A percentile compares a stretch with the other conserved stretches of the same genome.
These are phyloP conservation scores for Amanita rubescens DNA, from an alignment of 768 basidiomycete species.

Conservation along the genomic window DNA sequence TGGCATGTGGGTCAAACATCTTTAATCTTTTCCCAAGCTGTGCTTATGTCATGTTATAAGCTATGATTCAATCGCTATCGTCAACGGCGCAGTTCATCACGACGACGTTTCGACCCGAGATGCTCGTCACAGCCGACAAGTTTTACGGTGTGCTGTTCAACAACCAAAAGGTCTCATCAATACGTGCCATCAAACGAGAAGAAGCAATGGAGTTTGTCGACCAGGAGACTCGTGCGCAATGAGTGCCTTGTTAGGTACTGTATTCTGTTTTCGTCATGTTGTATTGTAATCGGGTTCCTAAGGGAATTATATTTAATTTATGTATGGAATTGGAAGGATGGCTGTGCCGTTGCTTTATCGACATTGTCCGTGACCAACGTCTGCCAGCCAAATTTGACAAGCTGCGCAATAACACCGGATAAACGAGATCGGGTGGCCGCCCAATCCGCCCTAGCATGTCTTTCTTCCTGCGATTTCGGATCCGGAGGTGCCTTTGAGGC, in stretches of 20 bases:
- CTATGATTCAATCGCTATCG: slow-evolving; percentile 91
- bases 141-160: slow-evolving; percentile 97
- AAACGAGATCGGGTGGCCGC: too few species aligned
- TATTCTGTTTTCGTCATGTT: background rate
- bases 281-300: background rate
- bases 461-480: too few species aligned
- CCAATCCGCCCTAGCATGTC: too few species aligned
- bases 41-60: slow-evolving; percentile 26
- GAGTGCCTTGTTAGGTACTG: background rate
- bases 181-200: slow-evolving; percentile 78
- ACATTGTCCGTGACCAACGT: background rate
- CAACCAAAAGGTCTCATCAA: slow-evolving; percentile 90
- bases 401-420: background rate
- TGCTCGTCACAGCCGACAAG: slow-evolving; percentile 92
- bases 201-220: slow-evolving; percentile 95
- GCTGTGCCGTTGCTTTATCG: background rate
- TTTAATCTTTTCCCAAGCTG: background rate
- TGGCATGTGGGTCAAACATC: slow-evolving; percentile 58
- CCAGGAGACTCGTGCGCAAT: slow-evolving; percentile 43
- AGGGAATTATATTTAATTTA: background rate
- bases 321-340: background rate
- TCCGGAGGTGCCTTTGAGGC: too few species aligned
- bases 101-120: slow-evolving; percentile 96
- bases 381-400: background rate
- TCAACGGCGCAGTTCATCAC: slow-evolving; percentile 93